Conservation (phyloP, 1,139 yeast species). For the Zygosaccharomyces sapae region DNA sequence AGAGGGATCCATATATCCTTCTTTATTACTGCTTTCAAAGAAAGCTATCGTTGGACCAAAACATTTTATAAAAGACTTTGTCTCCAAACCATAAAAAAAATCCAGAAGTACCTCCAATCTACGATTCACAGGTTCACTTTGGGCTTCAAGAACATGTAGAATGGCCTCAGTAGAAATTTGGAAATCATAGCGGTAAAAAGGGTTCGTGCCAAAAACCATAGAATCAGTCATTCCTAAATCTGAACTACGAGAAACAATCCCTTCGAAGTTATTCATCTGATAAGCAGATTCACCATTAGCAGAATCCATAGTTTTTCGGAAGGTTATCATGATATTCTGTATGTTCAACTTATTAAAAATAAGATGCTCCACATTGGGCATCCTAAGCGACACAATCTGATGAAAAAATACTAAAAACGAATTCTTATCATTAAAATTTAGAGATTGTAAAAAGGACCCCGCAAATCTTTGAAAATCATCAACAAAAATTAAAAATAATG, state of each 20-base stretch:
- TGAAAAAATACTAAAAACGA: conserved; percentile 7
- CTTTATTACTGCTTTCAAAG: conserved; percentile 2
- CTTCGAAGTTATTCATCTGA: not conserved
- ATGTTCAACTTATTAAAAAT: conserved; percentile 9
- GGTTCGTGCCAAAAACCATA: not conserved
- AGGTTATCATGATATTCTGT: conserved; percentile 1
- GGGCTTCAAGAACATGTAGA: conserved; percentile 7
- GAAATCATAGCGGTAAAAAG: not conserved
- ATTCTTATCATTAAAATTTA: conserved; percentile 3
- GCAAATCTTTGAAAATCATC: conserved; percentile 13
- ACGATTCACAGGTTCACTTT: not conserved
- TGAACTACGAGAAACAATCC: conserved; percentile 3
- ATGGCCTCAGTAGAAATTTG: conserved; percentile 8
- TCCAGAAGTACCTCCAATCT: conserved; percentile 6
- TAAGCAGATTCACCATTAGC: not conserved
- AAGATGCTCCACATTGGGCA: conserved; percentile 5
- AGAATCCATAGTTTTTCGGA: conserved; percentile 2
- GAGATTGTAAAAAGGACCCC: conserved; percentile 1
- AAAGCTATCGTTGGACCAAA: conserved; percentile 7
- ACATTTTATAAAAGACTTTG: conserved; percentile 8
- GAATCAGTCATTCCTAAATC: not conserved
- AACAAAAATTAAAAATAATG: conserved; percentile 10
- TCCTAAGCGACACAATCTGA: conserved; percentile 1
- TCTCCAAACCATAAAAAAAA: conserved; percentile 6
- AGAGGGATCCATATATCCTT: not conserved